Percentiles rank a stretch among this genome's conserved stretches.
phyloP scores from a whole-genome alignment of 805 yeast genomes.

The Pichia thaimueangensis region DNA sequence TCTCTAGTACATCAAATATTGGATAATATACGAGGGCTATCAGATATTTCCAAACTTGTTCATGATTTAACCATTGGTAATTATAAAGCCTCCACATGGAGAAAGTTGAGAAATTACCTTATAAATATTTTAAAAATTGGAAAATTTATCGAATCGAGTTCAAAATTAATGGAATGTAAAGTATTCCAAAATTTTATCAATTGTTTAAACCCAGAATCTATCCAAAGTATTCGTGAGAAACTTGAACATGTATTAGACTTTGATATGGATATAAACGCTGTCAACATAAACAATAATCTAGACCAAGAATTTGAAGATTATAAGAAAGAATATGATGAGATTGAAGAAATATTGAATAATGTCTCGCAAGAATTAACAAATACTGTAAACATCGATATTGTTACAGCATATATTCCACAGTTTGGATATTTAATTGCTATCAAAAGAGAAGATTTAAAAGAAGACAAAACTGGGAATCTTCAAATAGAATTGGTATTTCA shows the following conservation, averaged over 20 bases:
- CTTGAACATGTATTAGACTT: constrained; percentile 32
- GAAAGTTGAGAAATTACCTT: constrained; percentile 22
- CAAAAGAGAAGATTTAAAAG: constrained; percentile 18
- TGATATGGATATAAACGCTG: constrained; percentile 25
- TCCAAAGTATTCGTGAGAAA: constrained; percentile 15
- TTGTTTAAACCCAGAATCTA: constrained; percentile 6
- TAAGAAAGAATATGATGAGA: constrained; percentile 21
- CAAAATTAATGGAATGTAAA: constrained; percentile 1
- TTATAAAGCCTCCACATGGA: constrained; percentile 27
- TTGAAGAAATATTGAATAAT: constrained; percentile 29
- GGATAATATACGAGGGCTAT: constrained; percentile 20
- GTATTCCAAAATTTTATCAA: constrained; percentile 16
- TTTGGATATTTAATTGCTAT: constrained; percentile 35
- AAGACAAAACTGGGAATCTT: background rate
- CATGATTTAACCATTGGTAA: constrained; percentile 24
- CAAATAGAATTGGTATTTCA: constrained; percentile 32
- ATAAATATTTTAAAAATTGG: constrained; percentile 16
- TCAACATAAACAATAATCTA: constrained; percentile 28
- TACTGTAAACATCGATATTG: constrained; percentile 4
- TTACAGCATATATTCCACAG: constrained; percentile 39
- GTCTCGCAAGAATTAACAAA: constrained; percentile 17
- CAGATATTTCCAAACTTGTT: constrained; percentile 25
- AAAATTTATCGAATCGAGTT: constrained; percentile 6
- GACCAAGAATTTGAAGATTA: constrained; percentile 26
- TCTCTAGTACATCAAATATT: constrained; percentile 19